A percentile compares a stretch with the other conserved stretches of the same genome.
Evolutionary conservation across 129 eudicot genomes (phyloP).

Genomic region (Helianthus annuus): DNA sequence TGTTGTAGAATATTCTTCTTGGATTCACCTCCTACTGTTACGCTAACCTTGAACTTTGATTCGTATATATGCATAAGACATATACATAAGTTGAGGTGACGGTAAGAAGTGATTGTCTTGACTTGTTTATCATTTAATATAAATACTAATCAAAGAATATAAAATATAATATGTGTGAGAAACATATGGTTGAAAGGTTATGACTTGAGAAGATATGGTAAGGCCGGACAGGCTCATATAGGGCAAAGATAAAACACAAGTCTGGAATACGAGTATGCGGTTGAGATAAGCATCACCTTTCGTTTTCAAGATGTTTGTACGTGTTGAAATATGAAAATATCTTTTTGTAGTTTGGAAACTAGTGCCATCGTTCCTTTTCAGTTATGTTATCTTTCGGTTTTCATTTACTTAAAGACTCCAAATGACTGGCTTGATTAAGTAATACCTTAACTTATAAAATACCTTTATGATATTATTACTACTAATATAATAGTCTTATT

Average conservation of each 20-base stretch:
- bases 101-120: neutral
- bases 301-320: neutral
- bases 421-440: constrained; percentile 3
- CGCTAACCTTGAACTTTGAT: constrained; percentile 9
- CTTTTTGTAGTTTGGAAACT: constrained; percentile 9
- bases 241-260: constrained; percentile 1
- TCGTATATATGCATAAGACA: constrained; percentile 12
- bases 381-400: neutral
- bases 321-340: neutral
- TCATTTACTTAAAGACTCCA: neutral
- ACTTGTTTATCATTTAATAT: neutral
- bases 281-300: neutral
- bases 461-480: neutral
- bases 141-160: neutral
- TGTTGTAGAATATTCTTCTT: neutral
- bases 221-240: neutral
- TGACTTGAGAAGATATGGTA: neutral
- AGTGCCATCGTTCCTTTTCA: constrained; percentile 8
- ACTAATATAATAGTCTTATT: neutral
- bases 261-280: constrained; percentile 2
- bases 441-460: neutral
- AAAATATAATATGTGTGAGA: neutral
- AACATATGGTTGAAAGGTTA: neutral
- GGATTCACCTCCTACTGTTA: neutral
- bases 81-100: constrained; percentile 3